Evolutionary conservation across 495 filamentous ascomycete species (phyloP), one percentile per base, ranked within the genome.

Genomic region (Podospora anserina): DNA sequence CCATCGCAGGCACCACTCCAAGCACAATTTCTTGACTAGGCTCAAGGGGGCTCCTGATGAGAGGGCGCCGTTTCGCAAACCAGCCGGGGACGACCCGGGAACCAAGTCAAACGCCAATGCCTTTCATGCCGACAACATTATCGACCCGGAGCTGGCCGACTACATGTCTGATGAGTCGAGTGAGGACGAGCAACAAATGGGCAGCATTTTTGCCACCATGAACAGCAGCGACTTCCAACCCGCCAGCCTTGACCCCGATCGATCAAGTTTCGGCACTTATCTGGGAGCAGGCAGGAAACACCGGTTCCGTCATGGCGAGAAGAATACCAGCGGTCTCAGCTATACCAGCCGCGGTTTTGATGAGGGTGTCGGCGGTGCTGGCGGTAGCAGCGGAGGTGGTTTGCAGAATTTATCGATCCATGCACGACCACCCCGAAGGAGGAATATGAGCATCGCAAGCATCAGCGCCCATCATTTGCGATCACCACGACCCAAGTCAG

Each of bases 81-180:
- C 89, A 49, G 82, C 86, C 61, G 88, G 89, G 64, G 91, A 97
- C 61, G 80, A 87, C 30, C 78, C 81, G 19, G 72, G 71, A 5
- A 84, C 82, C 62, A 88, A 88, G 65, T 82, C 86, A n/a, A 86
- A 87, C 16, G 83, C 97, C 7, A 90, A 94, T 44, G 92, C 94
- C 30, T 98, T 99, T 72, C 96, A 98, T 74, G 92, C 92, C 71
- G 96, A 99, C 75, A 97, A 92, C 72, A 97, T 99, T 70, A 98
- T 98, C 75, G 96, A 99, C 73, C 94, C 96, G 3, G 96, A 98
- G 73, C 82, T 98, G 18, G 94, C 93, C 2, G 92, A 93, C 30
- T 98, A 94, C 79, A 90, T 98, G 82, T 98, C 95, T 19, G 96
- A 99, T 77, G 93, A 89, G 23, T 94, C 92, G 2, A 97, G 91